Evolutionary conservation across 768 basidiomycete species (phyloP).

Genomic region (Pulveroboletus sp.): DNA sequence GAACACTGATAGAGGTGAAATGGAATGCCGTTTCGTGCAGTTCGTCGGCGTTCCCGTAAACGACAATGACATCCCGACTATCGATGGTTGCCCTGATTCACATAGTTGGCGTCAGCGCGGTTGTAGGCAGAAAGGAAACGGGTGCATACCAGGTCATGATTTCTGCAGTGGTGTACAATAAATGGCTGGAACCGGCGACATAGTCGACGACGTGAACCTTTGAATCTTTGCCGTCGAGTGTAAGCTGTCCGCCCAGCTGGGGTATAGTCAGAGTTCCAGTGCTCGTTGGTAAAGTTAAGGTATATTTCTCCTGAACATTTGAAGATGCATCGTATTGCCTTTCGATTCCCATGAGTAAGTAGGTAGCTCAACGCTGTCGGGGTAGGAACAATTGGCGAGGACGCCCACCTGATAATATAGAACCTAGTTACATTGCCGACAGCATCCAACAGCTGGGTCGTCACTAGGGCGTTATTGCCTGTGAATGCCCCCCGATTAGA

Average conservation of each 20-base stretch:
- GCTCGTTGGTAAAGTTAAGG: constrained; percentile 43
- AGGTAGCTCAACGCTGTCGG: background rate
- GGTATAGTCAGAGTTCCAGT: constrained; percentile 41
- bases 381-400: background rate
- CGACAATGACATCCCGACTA: constrained; percentile 42
- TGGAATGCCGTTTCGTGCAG: constrained; percentile 49
- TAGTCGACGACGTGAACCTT: constrained; percentile 52
- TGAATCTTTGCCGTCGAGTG: constrained; percentile 49
- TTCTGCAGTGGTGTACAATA: constrained; percentile 48
- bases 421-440: constrained; percentile 47
- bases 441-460: constrained; percentile 46
- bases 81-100: constrained; percentile 48
- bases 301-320: constrained; percentile 26
- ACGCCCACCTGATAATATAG: constrained; percentile 33
- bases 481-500: constrained; percentile 44
- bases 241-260: constrained; percentile 39
- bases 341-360: constrained; percentile 6
- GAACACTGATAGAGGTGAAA: constrained; percentile 25
- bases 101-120: background rate
- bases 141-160: constrained; percentile 43
- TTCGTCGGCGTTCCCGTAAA: constrained; percentile 46
- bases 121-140: background rate
- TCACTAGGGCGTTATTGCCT: constrained; percentile 44
- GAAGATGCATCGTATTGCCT: constrained; percentile 18
- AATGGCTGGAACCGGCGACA: constrained; percentile 38